Conservation (phyloP, 257 asterid species). For the Striga asiatica region DNA sequence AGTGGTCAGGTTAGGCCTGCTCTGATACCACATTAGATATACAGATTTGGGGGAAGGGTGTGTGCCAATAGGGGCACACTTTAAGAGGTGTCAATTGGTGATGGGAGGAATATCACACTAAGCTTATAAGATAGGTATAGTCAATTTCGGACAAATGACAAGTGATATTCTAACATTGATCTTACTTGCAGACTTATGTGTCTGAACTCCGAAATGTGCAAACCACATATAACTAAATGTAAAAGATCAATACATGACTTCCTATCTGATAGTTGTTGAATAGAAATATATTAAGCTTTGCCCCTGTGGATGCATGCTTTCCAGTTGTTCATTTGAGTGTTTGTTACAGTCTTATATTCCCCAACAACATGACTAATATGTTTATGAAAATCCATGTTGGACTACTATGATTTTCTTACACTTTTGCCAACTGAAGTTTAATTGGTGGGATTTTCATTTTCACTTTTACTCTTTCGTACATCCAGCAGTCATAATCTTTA, state of each 20-base stretch:
- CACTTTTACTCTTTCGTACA: background rate
- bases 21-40: too few species aligned
- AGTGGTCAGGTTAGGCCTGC: too few species aligned
- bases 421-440: background rate
- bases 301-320: background rate
- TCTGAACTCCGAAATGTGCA: background rate
- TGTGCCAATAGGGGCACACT: too few species aligned
- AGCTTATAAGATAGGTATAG: background rate
- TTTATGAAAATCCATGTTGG: conserved; percentile 10
- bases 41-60: too few species aligned
- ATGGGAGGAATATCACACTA: too few species aligned
- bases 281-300: background rate
- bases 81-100: too few species aligned
- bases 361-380: background rate
- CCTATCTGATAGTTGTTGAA: background rate
- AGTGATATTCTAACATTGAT: too few species aligned
- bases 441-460: conserved; percentile 1
- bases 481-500: background rate
- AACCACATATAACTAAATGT: background rate
- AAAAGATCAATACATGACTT: background rate
- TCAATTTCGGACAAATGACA: too few species aligned
- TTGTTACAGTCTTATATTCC: background rate
- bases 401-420: background rate
- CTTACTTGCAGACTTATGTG: background rate
- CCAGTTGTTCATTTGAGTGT: background rate